Percentiles rank a stretch among this genome's conserved stretches.
These are phyloP conservation scores for Ascochyta pisi DNA, from an alignment of 2,329 filamentous ascomycete genomes.

Conservation along the genomic window DNA sequence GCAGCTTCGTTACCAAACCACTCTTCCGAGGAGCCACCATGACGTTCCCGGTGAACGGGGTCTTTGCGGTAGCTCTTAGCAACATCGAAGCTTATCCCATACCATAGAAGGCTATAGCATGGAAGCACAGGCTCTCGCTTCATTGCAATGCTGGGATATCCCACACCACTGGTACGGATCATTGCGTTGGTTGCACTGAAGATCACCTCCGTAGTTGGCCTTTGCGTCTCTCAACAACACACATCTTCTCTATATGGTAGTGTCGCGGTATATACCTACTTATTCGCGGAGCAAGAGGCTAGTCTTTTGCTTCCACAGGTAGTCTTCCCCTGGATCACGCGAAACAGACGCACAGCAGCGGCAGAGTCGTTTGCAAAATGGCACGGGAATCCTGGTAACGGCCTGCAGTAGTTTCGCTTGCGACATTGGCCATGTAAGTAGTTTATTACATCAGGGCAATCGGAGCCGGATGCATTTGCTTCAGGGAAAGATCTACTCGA, in stretches of 20 bases:
- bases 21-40: constrained; percentile 1
- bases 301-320: too few species aligned
- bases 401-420: constrained; percentile 23
- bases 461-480: background rate
- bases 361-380: constrained; percentile 8
- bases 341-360: constrained; percentile 1
- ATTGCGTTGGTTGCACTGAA: constrained; percentile 12
- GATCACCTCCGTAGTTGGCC: constrained; percentile 16
- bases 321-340: background rate
- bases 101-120: constrained; percentile 19
- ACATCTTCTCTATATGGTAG: constrained; percentile 1
- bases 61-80: constrained; percentile 20
- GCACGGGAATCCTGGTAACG: constrained; percentile 15
- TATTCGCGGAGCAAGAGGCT: too few species aligned
- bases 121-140: constrained; percentile 10
- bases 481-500: background rate
- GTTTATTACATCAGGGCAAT: background rate
- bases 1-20: background rate
- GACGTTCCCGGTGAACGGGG: constrained; percentile 21
- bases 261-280: too few species aligned
- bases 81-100: constrained; percentile 18
- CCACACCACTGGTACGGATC: constrained; percentile 18
- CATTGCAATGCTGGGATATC: constrained; percentile 10
- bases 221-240: constrained; percentile 13
- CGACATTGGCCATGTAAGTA: background rate